These are phyloP conservation scores for Dianthus caryophyllus DNA, from an alignment of 148 eudicot genomes.

Conservation along the genomic window DNA sequence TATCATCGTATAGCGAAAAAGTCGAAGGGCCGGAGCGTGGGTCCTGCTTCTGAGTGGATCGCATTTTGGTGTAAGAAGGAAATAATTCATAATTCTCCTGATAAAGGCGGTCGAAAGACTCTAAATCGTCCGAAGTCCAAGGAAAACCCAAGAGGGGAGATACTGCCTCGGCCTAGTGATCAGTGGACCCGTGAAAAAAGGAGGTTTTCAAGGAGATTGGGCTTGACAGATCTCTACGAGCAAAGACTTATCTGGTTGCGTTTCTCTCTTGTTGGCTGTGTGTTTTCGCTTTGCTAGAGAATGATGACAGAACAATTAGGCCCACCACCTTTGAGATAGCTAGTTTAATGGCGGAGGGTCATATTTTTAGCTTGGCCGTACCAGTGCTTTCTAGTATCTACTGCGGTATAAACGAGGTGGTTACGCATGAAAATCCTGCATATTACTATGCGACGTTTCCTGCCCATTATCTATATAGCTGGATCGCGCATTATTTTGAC, in stretches of 20 bases:
- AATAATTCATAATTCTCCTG: not conserved
- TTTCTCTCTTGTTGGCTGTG: constrained; percentile 1
- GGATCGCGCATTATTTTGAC: not conserved
- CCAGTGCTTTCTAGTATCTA: not conserved
- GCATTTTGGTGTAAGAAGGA: not conserved
- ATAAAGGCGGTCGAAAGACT: not conserved
- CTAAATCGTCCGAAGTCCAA: not conserved
- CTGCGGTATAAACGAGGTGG: no score
- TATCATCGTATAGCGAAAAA: no score
- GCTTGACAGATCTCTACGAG: not conserved
- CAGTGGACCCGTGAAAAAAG: not conserved
- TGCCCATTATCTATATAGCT: not conserved
- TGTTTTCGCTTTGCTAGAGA: not conserved
- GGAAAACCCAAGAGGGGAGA: not conserved
- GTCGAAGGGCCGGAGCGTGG: no score
- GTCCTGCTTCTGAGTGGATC: no score
- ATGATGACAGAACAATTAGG: not conserved
- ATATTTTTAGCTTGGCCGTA: not conserved
- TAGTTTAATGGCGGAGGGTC: not conserved
- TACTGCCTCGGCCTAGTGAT: no score
- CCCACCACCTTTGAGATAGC: not conserved
- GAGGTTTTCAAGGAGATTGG: not conserved
- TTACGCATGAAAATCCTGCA: no score
- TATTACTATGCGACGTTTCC: no score
- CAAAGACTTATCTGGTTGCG: not conserved